These are phyloP conservation scores for Gnetum montanum DNA, from an alignment of 75 land plant species.

Conservation along the genomic window DNA sequence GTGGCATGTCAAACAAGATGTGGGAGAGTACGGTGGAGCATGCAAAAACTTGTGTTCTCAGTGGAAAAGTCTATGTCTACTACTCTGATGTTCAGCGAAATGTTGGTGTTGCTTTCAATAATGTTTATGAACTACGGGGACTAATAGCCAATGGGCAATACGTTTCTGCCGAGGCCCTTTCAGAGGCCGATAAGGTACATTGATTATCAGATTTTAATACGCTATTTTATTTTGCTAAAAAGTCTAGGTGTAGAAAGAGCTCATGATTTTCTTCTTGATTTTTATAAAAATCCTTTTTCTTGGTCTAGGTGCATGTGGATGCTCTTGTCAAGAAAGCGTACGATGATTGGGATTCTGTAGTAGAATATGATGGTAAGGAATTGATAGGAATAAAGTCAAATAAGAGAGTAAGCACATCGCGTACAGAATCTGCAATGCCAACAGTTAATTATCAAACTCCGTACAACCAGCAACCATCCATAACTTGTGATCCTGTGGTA, in stretches of 20 bases:
- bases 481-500: constrained; percentile 8
- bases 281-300: too few species aligned
- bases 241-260: too few species aligned
- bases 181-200: constrained; percentile 75
- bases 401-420: constrained; percentile 14
- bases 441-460: constrained; percentile 15
- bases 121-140: constrained; percentile 77
- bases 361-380: constrained; percentile 79
- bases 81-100: constrained; percentile 60
- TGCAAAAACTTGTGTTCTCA: constrained; percentile 86
- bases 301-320: constrained; percentile 64
- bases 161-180: constrained; percentile 63
- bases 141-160: constrained; percentile 59
- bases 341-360: constrained; percentile 76
- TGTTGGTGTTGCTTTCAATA: constrained; percentile 83
- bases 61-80: constrained; percentile 79
- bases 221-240: too few species aligned
- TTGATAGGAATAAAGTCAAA: constrained; percentile 21
- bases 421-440: constrained; percentile 13
- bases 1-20: constrained; percentile 98
- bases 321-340: constrained; percentile 80
- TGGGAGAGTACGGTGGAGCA: constrained; percentile 92
- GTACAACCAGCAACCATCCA: constrained; percentile 25
- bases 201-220: too few species aligned
- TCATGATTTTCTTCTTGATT: too few species aligned